A percentile compares a stretch with the other conserved stretches of the same genome.
phyloP scores from a whole-genome alignment of 176 grass and related monocot species.

The Raddia guianensis region DNA sequence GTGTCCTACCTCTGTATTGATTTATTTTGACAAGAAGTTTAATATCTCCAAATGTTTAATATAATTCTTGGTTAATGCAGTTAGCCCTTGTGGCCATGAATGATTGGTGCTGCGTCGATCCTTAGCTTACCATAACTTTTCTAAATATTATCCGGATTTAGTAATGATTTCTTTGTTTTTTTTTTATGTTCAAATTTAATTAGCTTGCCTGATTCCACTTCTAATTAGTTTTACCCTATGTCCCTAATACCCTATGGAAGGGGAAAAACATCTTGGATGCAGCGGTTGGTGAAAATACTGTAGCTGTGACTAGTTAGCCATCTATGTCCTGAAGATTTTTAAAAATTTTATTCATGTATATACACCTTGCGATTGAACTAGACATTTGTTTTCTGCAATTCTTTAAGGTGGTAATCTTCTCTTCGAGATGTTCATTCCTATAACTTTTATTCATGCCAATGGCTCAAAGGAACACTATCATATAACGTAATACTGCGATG shows the following conservation, averaged over 20 bases:
- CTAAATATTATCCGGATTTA: not conserved
- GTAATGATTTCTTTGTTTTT: not conserved
- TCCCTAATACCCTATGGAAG: not conserved
- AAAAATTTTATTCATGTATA: not conserved
- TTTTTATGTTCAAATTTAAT: not conserved
- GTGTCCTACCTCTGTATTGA: not conserved
- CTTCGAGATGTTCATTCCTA: not conserved
- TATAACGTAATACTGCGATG: not conserved
- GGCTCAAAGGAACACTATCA: not conserved
- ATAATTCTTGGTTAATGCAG: slow-evolving; percentile 20
- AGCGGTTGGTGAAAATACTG: not conserved
- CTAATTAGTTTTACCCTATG: not conserved
- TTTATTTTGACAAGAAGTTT: not conserved
- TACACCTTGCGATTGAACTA: not conserved
- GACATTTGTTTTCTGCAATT: not conserved
- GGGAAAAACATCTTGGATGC: not conserved
- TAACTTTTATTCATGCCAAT: not conserved
- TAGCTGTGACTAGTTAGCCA: not conserved
- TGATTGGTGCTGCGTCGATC: not conserved
- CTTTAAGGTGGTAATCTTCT: not conserved
- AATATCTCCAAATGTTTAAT: not conserved
- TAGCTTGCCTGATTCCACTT: not conserved
- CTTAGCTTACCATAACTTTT: not conserved
- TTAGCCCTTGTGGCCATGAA: not conserved
- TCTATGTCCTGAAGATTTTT: not conserved